These are phyloP conservation scores for Eimeria falciformis DNA, from an alignment of 169 alveolate species.

Conservation along the genomic window DNA sequence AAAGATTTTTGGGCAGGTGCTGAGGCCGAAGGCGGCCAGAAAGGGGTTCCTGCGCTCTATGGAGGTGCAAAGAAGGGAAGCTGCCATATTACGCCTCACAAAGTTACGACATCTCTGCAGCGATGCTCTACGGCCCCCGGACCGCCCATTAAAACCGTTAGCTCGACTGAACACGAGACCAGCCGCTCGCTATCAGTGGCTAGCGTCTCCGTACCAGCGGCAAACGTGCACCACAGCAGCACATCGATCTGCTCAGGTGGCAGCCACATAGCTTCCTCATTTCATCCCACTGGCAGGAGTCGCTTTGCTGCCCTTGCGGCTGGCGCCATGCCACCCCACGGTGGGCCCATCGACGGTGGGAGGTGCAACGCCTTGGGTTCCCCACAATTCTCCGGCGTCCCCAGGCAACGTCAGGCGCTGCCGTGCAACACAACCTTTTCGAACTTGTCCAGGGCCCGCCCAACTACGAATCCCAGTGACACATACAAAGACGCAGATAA, in stretches of 20 bases:
- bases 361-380: not conserved
- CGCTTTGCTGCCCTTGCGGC: constrained; percentile 40
- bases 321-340: constrained; percentile 24
- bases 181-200: no score
- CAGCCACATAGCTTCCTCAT: not conserved
- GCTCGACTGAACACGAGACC: no score
- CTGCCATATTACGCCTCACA: no score
- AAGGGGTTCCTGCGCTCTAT: no score
- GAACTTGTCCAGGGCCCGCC: not conserved
- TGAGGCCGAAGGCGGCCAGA: no score
- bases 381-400: not conserved
- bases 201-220: not conserved
- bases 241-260: not conserved
- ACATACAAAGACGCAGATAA: not conserved
- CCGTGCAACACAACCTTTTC: not conserved
- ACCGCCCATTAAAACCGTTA: no score
- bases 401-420: not conserved
- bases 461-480: not conserved
- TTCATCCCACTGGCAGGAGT: not conserved
- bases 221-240: not conserved
- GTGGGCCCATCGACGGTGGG: not conserved
- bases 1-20: no score
- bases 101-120: no score
- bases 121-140: no score
- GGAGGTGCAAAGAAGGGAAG: no score